A percentile compares a stretch with the other conserved stretches of the same genome.
These are phyloP conservation scores for Pyrenochaeta sp. DNA, from an alignment of 2,329 filamentous ascomycete genomes.

Conservation along the genomic window DNA sequence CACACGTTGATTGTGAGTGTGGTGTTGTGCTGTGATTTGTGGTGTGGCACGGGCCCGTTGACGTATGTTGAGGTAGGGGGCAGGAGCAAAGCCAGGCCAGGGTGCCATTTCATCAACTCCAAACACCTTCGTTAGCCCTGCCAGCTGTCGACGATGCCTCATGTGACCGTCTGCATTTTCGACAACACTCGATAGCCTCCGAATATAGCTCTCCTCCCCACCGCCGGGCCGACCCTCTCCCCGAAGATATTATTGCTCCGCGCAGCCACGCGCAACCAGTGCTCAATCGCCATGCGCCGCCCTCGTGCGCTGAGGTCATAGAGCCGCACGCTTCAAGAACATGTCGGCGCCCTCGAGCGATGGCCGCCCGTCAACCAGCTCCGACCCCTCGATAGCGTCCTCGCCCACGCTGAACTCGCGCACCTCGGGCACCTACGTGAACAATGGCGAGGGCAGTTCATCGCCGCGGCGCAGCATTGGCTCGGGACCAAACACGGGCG, in stretches of 20 bases:
- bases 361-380: slow-evolving; percentile 42
- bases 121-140: slow-evolving; percentile 3
- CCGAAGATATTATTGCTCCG: slow-evolving; percentile 12
- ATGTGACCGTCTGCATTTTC: not conserved
- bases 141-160: not conserved
- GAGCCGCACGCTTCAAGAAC: slow-evolving; percentile 19
- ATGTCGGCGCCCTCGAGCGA: slow-evolving; percentile 46
- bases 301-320: slow-evolving; percentile 33
- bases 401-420: slow-evolving; percentile 43
- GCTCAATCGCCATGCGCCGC: slow-evolving; percentile 34
- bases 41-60: slow-evolving; percentile 8
- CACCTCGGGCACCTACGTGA: slow-evolving; percentile 27
- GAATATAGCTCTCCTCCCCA: not conserved
- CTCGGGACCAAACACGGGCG: slow-evolving; percentile 19
- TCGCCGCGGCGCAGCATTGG: slow-evolving; percentile 28
- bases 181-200: not conserved
- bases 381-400: slow-evolving; percentile 40
- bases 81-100: not conserved
- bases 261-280: slow-evolving; percentile 24
- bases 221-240: not conserved
- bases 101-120: not conserved
- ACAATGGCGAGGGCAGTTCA: slow-evolving; percentile 40
- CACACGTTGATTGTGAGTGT: too few relatives aligned
- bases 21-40: too few relatives aligned
- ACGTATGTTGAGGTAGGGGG: slow-evolving; percentile 5